Base-by-base conservation (phyloP, 2,329 filamentous ascomycete species). In the Zymoseptoria tritici region DNA sequence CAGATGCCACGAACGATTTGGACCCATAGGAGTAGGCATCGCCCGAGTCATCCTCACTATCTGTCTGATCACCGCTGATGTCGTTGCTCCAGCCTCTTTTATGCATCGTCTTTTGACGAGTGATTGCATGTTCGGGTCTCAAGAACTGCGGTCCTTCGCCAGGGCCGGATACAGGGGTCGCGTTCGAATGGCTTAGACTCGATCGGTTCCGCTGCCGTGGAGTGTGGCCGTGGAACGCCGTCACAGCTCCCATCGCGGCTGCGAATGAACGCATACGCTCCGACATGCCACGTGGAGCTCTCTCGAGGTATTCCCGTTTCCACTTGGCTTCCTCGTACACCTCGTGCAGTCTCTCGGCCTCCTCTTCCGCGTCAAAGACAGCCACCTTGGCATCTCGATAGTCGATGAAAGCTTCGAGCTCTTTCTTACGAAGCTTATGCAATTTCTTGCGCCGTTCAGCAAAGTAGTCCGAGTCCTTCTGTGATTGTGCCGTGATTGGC, bases 11-110 rank as follows among this genome's bases (percentile, higher is more conserved):
- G 20, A 60, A 52, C n/a, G 57, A 57, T n/a, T 59, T 60, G 54
- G 57, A 54, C 8, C 56, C 55, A 56, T 60, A 57, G 29, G 22
- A 53, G 52, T 53, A 29, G 9, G 56, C 49, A 16, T 63, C 65
- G 26, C 54, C 57, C 46, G 62, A 61, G 9, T 67, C 65, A 24
- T 70, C 63, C 13, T 67, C 70, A 55, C 70, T 73, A 58, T 68
- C 69, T 5, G 69, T 71, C 54, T 73, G 71, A 60, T 73, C 71
- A 22, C 67, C 69, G 29, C 66, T 71, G 31, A 73, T 69, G 55
- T 73, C 71, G 57, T 67, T 73, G 54, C 70, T 73, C 62, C 64
- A 72, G n/a, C 65, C 68, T 58, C 70, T 62, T 22, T 62, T 60
- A 57, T 71, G 68, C 46, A 56, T 49, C 9, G 65, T 63, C 59